Percentiles rank a stretch among this genome's conserved stretches.
phyloP scores from a whole-genome alignment of 208 protist genomes.

The Trypanosoma scelopori region DNA sequence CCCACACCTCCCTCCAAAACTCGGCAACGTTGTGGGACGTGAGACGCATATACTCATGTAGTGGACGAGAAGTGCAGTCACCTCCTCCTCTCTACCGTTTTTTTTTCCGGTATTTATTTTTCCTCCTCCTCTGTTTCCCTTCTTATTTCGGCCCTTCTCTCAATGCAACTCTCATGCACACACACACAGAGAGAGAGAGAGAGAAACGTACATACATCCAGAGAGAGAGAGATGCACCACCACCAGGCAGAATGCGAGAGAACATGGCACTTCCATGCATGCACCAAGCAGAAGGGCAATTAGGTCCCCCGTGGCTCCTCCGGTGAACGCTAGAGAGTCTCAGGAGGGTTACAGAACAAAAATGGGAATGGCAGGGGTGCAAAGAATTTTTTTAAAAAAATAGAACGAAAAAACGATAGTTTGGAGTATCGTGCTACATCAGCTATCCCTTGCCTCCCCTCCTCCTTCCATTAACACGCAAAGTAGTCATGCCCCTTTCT shows the following conservation, averaged over 20 bases:
- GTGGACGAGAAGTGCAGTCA: neutral
- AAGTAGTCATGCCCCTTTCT: neutral
- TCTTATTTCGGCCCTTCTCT: neutral
- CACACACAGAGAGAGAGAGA: too few relatives aligned
- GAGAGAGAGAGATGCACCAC: too few relatives aligned
- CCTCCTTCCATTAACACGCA: neutral
- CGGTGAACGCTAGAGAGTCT: too few relatives aligned
- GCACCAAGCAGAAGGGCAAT: too few relatives aligned
- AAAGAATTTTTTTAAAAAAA: neutral
- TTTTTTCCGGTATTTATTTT: neutral
- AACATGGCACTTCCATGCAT: too few relatives aligned
- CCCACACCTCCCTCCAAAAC: slow-evolving; percentile 57
- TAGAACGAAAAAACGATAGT: neutral
- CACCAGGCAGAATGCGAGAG: too few relatives aligned
- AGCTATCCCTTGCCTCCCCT: neutral
- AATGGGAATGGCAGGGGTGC: neutral
- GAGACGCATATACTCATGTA: neutral
- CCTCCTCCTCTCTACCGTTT: neutral
- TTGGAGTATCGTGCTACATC: neutral
- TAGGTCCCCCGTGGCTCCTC: too few relatives aligned
- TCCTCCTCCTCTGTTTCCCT: neutral
- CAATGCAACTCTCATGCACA: neutral
- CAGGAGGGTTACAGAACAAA: neutral
- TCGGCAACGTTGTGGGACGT: slow-evolving; percentile 29
- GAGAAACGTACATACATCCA: too few relatives aligned